Base-by-base conservation (phyloP, 768 basidiomycete genomes). In the Gymnopilus dilepis region DNA sequence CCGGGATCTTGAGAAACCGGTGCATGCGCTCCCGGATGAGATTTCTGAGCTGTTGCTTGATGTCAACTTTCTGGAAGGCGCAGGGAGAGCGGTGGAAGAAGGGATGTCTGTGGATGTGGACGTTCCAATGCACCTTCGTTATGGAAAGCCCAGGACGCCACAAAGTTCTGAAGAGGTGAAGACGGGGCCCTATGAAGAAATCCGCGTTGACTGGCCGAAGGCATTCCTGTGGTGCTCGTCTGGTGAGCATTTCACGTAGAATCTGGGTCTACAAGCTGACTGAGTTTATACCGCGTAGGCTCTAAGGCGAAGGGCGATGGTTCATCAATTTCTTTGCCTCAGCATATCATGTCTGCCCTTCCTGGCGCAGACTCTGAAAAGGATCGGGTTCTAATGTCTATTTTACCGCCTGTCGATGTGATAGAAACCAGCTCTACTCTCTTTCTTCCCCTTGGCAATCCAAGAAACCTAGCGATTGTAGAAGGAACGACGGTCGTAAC, bases 71-170 rank as follows among this genome's bases (percentile, higher is more conserved):
- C 56, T 51, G 56, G 77, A 78, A 31, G 28, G 17, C 15, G 47
- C 11, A 17, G 28, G 28, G 2, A 2, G 31, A 4, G 65, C 58
- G 13, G 42, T 43, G 21, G 37, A 58, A 11, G 63, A 65, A 33
- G 59, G 34, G 24, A 59, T 30, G 21, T 65, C 50, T 17, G 6
- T 76, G 2, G 68, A 74, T 21, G 72, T 83, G 11, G 72, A 76
- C 26, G 70, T 84, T 11, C 83, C 83, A 15, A 69, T 84, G 51
- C 83, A 84, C 59, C 60, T 80, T 24, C 78, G 83, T 12, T 84
- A 83, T 63, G 82, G 78, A 6, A 58, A 70, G 19, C 73, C 74
- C 31, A 65, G 67, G 30, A 11, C 57, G 3, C 22, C 57, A 37
- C 33, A 40, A 6, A 31, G 15, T 9, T 45, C 47, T 11, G 38